phyloP scores from a whole-genome alignment of 495 filamentous ascomycete genomes.

The Penicillium riverlandense region DNA sequence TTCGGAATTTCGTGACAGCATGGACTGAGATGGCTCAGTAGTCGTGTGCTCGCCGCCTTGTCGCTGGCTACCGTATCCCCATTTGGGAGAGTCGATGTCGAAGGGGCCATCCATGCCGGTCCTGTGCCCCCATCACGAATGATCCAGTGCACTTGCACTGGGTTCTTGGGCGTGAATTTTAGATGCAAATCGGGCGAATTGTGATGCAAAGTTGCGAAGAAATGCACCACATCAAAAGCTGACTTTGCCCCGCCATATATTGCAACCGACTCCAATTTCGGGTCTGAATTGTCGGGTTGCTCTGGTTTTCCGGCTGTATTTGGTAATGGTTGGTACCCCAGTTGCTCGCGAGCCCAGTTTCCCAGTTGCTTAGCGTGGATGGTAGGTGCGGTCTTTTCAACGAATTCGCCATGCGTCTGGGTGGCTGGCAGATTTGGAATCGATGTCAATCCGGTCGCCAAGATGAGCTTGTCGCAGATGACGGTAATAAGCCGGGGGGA shows the following conservation, averaged over 20 bases:
- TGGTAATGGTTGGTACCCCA: slow-evolving; percentile 19
- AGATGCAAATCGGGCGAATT: slow-evolving; percentile 9
- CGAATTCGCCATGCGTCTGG: neutral
- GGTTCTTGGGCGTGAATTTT: slow-evolving; percentile 22
- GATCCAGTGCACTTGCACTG: slow-evolving; percentile 58
- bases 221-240: slow-evolving; percentile 63
- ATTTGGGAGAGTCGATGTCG: slow-evolving; percentile 27
- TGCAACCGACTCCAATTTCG: slow-evolving; percentile 28
- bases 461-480: slow-evolving; percentile 50
- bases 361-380: slow-evolving; percentile 35
- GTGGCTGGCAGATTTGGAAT: slow-evolving; percentile 43
- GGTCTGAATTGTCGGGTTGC: neutral
- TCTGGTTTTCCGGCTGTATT: too few species aligned
- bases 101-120: slow-evolving; percentile 18
- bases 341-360: slow-evolving; percentile 20
- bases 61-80: slow-evolving; percentile 48
- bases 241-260: slow-evolving; percentile 65
- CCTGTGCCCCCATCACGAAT: slow-evolving; percentile 55
- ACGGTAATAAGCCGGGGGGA: slow-evolving; percentile 13
- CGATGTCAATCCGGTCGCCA: slow-evolving; percentile 60
- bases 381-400: slow-evolving; percentile 30
- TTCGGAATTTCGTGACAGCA: slow-evolving; percentile 38
- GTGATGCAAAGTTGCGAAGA: slow-evolving; percentile 43
- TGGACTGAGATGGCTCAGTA: slow-evolving; percentile 46
- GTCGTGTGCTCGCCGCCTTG: slow-evolving; percentile 50